Conservation (phyloP, 257 asterid genomes). For the Hygrophila difformis region DNA sequence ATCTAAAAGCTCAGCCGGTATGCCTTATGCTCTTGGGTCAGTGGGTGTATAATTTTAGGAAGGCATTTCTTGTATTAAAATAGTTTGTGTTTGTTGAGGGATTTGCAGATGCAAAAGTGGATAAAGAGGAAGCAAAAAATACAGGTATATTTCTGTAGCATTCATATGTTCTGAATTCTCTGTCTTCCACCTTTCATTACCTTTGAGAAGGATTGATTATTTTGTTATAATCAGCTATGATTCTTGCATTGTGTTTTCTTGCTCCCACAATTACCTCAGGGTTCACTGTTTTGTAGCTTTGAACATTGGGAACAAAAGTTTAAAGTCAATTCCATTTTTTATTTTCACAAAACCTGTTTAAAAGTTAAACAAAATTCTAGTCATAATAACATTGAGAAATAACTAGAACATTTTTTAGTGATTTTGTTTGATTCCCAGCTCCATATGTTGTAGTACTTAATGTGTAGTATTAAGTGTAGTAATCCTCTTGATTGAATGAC, state of each 20-base stretch:
- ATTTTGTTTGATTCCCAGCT: conserved; percentile 2
- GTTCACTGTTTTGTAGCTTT: conserved; percentile 1
- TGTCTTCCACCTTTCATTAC: conserved; percentile 12
- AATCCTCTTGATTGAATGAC: conserved; percentile 9
- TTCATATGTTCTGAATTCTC: conserved; percentile 9
- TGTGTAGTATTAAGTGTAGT: conserved; percentile 3
- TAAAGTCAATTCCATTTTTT: no score
- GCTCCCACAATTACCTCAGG: conserved; percentile 4
- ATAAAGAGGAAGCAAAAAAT: conserved; percentile 53
- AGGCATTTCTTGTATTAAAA: conserved; percentile 11
- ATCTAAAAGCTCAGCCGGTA: conserved; percentile 76
- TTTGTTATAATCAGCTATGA: conserved; percentile 1
- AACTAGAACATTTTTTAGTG: conserved; percentile 3
- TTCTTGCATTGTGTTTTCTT: background rate
- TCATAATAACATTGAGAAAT: conserved; percentile 2
- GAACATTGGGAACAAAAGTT: conserved; percentile 4
- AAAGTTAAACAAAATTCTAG: background rate
- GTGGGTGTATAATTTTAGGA: conserved; percentile 6
- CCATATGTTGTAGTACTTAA: conserved; percentile 1
- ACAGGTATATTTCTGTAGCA: conserved; percentile 31
- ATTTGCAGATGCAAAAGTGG: conserved; percentile 49
- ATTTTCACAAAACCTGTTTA: no score
- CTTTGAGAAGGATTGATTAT: background rate
- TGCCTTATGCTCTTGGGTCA: conserved; percentile 13
- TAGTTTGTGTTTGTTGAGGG: conserved; percentile 18